These are phyloP conservation scores for Gaeumannomyces tritici DNA, from an alignment of 2,329 filamentous ascomycete genomes.

Conservation along the genomic window DNA sequence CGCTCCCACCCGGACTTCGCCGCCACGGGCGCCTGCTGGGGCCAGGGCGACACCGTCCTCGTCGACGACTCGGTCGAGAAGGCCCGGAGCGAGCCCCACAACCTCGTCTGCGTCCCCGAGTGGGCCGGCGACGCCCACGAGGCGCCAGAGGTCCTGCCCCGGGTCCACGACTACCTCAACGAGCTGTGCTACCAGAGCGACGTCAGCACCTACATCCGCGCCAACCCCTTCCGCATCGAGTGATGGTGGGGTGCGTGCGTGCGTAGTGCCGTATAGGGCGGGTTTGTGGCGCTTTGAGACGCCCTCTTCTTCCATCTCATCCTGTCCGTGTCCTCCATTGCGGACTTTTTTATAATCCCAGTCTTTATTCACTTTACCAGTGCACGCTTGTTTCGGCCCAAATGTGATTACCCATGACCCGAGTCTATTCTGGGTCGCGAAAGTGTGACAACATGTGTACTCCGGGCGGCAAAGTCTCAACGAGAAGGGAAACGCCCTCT, in stretches of 20 bases:
- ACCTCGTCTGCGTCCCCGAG: conserved; percentile 72
- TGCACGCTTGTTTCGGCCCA: too few species aligned
- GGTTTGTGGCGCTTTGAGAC: too few species aligned
- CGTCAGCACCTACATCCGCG: conserved; percentile 51
- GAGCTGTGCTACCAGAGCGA: conserved; percentile 42
- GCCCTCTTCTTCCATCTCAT: neutral
- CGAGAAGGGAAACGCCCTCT: too few species aligned
- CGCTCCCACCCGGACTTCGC: conserved; percentile 32
- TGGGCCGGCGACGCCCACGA: conserved; percentile 45
- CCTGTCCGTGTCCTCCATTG: neutral
- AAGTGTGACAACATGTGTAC: too few species aligned
- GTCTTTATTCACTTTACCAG: fast-evolving
- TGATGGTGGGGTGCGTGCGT: conserved; percentile 6
- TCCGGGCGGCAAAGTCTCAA: too few species aligned
- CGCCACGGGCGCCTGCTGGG: conserved; percentile 43
- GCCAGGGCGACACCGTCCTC: conserved; percentile 78
- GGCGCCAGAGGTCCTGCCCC: conserved; percentile 35
- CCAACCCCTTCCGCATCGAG: conserved; percentile 35
- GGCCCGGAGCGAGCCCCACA: conserved; percentile 72
- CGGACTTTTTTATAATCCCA: neutral
- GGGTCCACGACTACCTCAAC: conserved; percentile 55
- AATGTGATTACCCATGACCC: neutral
- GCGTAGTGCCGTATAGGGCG: too few species aligned
- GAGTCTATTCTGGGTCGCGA: too few species aligned
- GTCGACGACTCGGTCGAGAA: conserved; percentile 82